Evolutionary conservation across 2,329 filamentous ascomycete species (phyloP), one percentile per base, ranked within the genome.

Genomic region (Colletotrichum sp.): DNA sequence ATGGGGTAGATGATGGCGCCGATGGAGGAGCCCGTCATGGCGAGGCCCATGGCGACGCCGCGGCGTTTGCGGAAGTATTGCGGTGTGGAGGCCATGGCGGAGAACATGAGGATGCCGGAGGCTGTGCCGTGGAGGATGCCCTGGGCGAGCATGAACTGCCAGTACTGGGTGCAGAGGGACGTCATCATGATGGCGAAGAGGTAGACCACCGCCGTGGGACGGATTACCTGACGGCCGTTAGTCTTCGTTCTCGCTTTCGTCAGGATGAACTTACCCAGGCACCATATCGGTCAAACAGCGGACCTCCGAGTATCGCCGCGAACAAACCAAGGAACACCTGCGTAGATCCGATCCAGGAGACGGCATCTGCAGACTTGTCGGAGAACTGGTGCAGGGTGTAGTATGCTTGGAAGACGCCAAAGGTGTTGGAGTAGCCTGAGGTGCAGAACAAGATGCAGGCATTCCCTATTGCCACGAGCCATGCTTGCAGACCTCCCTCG

Each of bases 1-100:
- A 89, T 86, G 0, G 90, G 90, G 55, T 90, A 88, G 29, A 92
- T 82, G 49, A 92, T 82, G 11, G 89, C 90, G 4, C 90, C 90
- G 6, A 91, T 79, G 2, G 87, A 88, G 0, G 87, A 88, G 0
- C 89, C 90, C 0, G 87, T 81, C 1, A 88, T 81, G 1, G 83
- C 84, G 3, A 90, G 39, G 4, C 89, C 90, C 39, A 90, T 78
- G 0, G 89, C 89, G 0, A 85, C 82, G 0, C 83, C 88, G n/a
- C 88, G 83, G 52, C 86, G 87, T 73, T 85, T 86, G 44, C 86
- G 83, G 77, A 91, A 91, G 77, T 85, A 88, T 27, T 88, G 87
- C 4, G 86, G 84, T 0, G 89, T 82, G 0, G 86, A 84, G 1
- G 87, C 85, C 34, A 90, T 81, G 0, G 87, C 84, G 0, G 90